phyloP scores from a whole-genome alignment of 257 asterid species.

The Pogostemon cablin region DNA sequence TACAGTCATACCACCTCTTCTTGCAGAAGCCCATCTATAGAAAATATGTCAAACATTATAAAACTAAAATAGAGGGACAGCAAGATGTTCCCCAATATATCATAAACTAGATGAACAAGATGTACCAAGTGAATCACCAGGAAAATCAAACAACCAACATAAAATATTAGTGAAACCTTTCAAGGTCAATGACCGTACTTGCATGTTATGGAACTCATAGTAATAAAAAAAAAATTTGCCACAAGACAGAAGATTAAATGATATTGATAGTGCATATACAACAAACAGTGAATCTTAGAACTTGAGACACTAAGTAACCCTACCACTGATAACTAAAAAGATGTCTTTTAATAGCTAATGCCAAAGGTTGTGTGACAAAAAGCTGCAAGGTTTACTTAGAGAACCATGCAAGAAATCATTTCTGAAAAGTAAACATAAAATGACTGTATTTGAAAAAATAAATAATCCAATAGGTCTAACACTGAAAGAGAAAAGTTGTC shows the following conservation, averaged over 20 bases:
- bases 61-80: not conserved
- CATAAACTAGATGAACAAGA: constrained; percentile 14
- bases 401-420: too few species aligned
- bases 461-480: not conserved
- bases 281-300: not conserved
- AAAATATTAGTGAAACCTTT: not conserved
- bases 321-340: not conserved
- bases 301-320: not conserved
- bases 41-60: constrained; percentile 28
- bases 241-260: not conserved
- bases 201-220: not conserved
- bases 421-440: too few species aligned
- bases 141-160: constrained; percentile 12
- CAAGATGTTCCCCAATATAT: constrained; percentile 18
- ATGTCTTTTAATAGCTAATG: not conserved
- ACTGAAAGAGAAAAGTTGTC: not conserved
- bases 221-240: not conserved
- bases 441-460: not conserved
- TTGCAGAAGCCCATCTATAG: constrained; percentile 79
- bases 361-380: not conserved
- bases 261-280: not conserved
- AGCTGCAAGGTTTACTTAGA: not conserved
- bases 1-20: constrained; percentile 94
- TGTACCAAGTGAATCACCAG: not conserved
- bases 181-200: constrained; percentile 20